phyloP scores from a whole-genome alignment of 331 rosid species.

The Cydonia oblonga region DNA sequence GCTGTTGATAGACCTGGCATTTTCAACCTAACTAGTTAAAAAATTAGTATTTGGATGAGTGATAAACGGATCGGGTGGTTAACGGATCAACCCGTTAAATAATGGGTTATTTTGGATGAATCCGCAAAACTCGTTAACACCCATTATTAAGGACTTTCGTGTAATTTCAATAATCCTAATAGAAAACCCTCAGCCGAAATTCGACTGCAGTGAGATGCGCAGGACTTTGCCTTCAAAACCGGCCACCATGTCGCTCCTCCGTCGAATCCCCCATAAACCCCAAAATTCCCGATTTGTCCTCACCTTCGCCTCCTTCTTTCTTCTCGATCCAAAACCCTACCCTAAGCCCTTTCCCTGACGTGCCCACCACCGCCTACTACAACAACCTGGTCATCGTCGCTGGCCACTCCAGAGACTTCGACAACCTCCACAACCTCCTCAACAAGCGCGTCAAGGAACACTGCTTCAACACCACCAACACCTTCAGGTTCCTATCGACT shows the following conservation, averaged over 20 bases:
- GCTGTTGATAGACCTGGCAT: too few relatives aligned
- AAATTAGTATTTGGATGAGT: too few relatives aligned
- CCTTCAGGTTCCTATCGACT: constrained; percentile 37
- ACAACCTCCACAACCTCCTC: constrained; percentile 26
- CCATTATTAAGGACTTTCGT: too few relatives aligned
- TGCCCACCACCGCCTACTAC: constrained; percentile 30
- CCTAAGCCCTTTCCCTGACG: constrained; percentile 12
- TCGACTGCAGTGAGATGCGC: too few relatives aligned
- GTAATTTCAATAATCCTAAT: too few relatives aligned
- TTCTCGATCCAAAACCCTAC: constrained; percentile 3
- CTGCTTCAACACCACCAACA: constrained; percentile 34
- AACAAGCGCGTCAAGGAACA: constrained; percentile 40
- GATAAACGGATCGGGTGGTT: too few relatives aligned
- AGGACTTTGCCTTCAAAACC: neutral
- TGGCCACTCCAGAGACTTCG: constrained; percentile 27
- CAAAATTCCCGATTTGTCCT: constrained; percentile 2
- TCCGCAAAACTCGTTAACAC: too few relatives aligned
- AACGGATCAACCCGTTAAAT: too few relatives aligned
- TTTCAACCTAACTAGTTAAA: too few relatives aligned
- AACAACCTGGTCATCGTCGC: constrained; percentile 26
- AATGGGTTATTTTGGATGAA: too few relatives aligned
- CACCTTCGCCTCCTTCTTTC: constrained; percentile 5
- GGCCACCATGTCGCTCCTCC: constrained; percentile 30
- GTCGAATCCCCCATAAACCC: constrained; percentile 5
- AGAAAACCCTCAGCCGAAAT: too few relatives aligned